phyloP scores from a whole-genome alignment of 2,329 filamentous ascomycete genomes.

The Chaetomiaceae sp. region DNA sequence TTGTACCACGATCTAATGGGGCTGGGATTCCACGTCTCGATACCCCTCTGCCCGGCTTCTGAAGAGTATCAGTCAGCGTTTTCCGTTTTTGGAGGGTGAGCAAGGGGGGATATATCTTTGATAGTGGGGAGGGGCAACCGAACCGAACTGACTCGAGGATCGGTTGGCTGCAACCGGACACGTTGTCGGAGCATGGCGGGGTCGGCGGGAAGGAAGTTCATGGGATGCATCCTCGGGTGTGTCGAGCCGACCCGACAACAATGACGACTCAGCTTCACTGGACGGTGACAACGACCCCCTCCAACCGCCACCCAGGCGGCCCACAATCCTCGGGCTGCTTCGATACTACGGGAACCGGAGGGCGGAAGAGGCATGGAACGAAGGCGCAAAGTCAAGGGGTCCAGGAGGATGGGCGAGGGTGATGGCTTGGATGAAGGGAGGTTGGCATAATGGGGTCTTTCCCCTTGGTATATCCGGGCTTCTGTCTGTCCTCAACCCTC shows the following conservation, averaged over 20 bases:
- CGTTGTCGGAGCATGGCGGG: background rate
- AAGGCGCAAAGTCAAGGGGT: background rate
- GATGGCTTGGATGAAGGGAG: constrained; percentile 13
- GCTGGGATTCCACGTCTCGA: constrained; percentile 17
- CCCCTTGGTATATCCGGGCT: constrained; percentile 22
- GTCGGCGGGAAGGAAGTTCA: too few relatives aligned
- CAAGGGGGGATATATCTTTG: background rate
- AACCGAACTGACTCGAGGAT: constrained; percentile 2
- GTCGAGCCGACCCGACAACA: too few relatives aligned
- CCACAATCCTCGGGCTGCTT: background rate
- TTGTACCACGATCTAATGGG: constrained; percentile 25
- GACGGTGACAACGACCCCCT: background rate
- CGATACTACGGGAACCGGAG: background rate
- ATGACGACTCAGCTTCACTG: background rate
- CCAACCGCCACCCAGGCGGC: background rate
- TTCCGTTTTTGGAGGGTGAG: constrained; percentile 15
- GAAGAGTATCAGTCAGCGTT: constrained; percentile 19
- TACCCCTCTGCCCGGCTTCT: constrained; percentile 14
- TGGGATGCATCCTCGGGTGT: too few relatives aligned
- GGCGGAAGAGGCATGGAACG: background rate
- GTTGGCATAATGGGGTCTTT: too few relatives aligned
- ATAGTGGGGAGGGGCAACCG: background rate
- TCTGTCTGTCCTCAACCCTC: background rate
- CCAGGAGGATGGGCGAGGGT: background rate
- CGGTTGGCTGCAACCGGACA: constrained; percentile 5